Conservation (phyloP, 495 filamentous ascomycete species). For the Penicillium chermesinum region DNA sequence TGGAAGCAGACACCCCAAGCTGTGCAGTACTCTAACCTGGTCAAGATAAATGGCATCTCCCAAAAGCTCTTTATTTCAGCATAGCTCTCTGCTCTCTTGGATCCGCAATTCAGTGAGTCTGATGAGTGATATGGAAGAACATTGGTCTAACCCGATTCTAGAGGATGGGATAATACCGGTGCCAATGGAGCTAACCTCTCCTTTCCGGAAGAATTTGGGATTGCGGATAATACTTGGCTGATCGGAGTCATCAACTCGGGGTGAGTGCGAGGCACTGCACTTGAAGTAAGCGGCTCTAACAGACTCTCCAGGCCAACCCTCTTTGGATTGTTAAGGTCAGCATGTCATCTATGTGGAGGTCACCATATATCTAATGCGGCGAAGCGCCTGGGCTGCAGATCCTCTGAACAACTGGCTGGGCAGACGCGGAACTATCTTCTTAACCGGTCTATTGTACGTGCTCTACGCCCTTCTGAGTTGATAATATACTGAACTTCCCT, state of each 20-base stretch:
- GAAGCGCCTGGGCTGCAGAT: slow-evolving; percentile 54
- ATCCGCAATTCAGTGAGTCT: slow-evolving; percentile 58
- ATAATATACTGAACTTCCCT: background rate
- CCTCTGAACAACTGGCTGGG: slow-evolving; percentile 51
- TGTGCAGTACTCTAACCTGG: background rate
- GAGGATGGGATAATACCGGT: slow-evolving; percentile 63
- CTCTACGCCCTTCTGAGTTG: background rate
- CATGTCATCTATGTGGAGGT: background rate
- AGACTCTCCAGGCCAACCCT: slow-evolving; percentile 6
- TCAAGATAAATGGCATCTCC: slow-evolving; percentile 55
- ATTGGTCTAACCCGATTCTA: slow-evolving; percentile 9
- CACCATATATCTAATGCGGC: background rate
- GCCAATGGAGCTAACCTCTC: slow-evolving; percentile 62
- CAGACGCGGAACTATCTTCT: slow-evolving; percentile 54
- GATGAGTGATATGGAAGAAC: too few relatives aligned
- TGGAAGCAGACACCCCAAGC: background rate
- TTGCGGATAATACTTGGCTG: slow-evolving; percentile 52
- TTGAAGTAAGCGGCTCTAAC: background rate
- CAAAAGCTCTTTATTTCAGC: slow-evolving; percentile 56
- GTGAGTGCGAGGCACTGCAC: slow-evolving; percentile 1
- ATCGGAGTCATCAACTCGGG: slow-evolving; percentile 56
- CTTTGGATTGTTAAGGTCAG: slow-evolving; percentile 10
- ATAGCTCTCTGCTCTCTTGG: slow-evolving; percentile 63
- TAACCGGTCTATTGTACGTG: slow-evolving; percentile 46
- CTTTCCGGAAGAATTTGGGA: slow-evolving; percentile 53